phyloP scores from a whole-genome alignment of 2,329 filamentous ascomycete species.

The Talaromyces sp. region DNA sequence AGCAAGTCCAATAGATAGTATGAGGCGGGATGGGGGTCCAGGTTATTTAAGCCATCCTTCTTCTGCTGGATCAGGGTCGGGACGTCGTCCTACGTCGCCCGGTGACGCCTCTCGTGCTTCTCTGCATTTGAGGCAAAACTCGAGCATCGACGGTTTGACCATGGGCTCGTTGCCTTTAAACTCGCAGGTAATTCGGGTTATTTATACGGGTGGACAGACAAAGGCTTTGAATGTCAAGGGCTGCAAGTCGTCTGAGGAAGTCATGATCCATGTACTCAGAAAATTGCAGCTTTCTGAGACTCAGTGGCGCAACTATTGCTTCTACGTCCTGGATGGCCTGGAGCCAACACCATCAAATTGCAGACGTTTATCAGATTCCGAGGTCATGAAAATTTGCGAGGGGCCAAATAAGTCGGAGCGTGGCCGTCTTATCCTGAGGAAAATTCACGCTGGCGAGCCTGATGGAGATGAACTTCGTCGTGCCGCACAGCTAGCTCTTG shows the following conservation, averaged over 20 bases:
- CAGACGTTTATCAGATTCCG: constrained; percentile 75
- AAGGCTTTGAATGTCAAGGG: constrained; percentile 91
- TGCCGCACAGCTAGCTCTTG: constrained; percentile 80
- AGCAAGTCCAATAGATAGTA: constrained; percentile 29
- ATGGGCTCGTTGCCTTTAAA: constrained; percentile 80
- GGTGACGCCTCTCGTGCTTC: constrained; percentile 58
- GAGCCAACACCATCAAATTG: constrained; percentile 78
- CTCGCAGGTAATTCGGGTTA: constrained; percentile 86
- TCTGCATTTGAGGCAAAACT: constrained; percentile 69
- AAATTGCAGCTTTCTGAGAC: constrained; percentile 86
- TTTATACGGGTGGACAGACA: constrained; percentile 83
- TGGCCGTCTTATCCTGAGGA: constrained; percentile 82
- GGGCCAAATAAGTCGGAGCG: constrained; percentile 79
- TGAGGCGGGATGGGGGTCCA: constrained; percentile 44
- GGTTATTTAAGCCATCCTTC: constrained; percentile 52
- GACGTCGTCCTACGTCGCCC: constrained; percentile 55
- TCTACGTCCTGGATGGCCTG: constrained; percentile 82
- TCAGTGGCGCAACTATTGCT: constrained; percentile 92
- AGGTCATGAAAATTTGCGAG: constrained; percentile 86
- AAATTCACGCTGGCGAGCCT: constrained; percentile 87
- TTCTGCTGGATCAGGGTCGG: constrained; percentile 48
- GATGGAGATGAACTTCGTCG: constrained; percentile 79
- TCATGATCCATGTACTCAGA: constrained; percentile 80
- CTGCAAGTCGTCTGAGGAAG: constrained; percentile 86
- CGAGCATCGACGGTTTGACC: constrained; percentile 77